phyloP scores from a whole-genome alignment of 768 basidiomycete genomes.

The Boletus vinaceobasis region DNA sequence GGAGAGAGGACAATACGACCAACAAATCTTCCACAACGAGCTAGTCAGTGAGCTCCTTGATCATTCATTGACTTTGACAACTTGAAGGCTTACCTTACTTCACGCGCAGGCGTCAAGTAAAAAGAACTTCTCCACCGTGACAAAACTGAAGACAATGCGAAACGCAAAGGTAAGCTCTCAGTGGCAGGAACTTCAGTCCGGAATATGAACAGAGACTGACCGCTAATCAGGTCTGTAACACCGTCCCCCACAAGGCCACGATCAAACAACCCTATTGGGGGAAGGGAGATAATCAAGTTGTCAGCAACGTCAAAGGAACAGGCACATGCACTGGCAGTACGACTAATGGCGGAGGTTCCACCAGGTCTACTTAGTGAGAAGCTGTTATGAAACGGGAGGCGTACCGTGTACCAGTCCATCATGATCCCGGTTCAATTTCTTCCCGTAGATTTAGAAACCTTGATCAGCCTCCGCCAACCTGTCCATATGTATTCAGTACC shows the following conservation, averaged over 20 bases:
- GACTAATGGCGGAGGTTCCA: not conserved
- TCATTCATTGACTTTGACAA: not conserved
- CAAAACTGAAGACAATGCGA: constrained; percentile 5
- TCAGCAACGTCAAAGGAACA: not conserved
- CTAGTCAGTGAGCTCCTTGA: constrained; percentile 8
- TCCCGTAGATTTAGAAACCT: constrained; percentile 7
- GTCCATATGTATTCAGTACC: constrained; percentile 1
- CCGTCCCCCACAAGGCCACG: not conserved
- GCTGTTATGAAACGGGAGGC: not conserved
- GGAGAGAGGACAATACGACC: not conserved
- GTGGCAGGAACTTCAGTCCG: not conserved
- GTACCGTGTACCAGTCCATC: no score
- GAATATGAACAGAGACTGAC: not conserved
- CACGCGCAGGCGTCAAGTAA: constrained; percentile 2
- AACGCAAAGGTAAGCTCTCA: constrained; percentile 6
- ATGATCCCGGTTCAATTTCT: not conserved
- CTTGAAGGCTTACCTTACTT: not conserved
- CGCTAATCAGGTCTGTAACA: not conserved
- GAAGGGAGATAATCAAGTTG: fast-evolving
- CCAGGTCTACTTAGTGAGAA: no score
- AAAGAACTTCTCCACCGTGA: not conserved
- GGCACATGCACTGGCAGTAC: not conserved
- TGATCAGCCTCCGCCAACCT: not conserved
- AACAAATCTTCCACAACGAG: not conserved
- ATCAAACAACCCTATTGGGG: constrained; percentile 20